Evolutionary conservation across 75 land plant species (phyloP), one percentile per base, ranked within the genome.

Genomic region (Ceratopteris richardii): DNA sequence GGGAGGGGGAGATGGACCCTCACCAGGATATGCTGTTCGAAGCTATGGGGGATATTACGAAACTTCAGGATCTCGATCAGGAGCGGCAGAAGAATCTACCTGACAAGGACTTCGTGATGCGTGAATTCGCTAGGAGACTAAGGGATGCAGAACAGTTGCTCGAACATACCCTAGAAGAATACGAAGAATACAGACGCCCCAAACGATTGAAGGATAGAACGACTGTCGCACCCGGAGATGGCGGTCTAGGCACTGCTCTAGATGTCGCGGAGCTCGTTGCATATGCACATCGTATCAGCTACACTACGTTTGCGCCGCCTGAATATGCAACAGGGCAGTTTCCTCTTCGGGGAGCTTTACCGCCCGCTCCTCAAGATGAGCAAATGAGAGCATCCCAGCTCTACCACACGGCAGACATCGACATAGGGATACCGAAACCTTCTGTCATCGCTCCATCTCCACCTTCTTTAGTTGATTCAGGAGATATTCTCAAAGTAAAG

Each of bases 291-390:
- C 18, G 78, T 24, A 84, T 91, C 18, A 91, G 97, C 71, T 91
- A 91, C 66, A 91, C 97, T 0, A 91, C 97, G 10, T 91, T 91
- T 64, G 92, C 97, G 40, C 97, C 97, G 0, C 97, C 92, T 1
- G 97, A 91, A 53, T 85, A 79, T 66, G 87, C 75, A 28, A 69
- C 82, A 30, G 88, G 88, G 1, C 80, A 67, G 44, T 75, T 72
- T 25, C 82, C 86, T 0, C 77, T 90, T n/a, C 78, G 82, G 12
- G 97, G 88, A 18, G 97, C 90, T 1, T 61, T 91, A 1, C 91
- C 97, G 1, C 92, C 97, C 25, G 97, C 97, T 17, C 97, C 97
- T 10, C 92, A 87, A 52, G 97, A 91, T 0, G 84, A 82, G 64
- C 93, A 91, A 61, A 79, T 91, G 88, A 70, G 92, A 31, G 85